Evolutionary conservation across 1,284 basidiomycete species (phyloP).

Genomic region (Ustilago bromivora): DNA sequence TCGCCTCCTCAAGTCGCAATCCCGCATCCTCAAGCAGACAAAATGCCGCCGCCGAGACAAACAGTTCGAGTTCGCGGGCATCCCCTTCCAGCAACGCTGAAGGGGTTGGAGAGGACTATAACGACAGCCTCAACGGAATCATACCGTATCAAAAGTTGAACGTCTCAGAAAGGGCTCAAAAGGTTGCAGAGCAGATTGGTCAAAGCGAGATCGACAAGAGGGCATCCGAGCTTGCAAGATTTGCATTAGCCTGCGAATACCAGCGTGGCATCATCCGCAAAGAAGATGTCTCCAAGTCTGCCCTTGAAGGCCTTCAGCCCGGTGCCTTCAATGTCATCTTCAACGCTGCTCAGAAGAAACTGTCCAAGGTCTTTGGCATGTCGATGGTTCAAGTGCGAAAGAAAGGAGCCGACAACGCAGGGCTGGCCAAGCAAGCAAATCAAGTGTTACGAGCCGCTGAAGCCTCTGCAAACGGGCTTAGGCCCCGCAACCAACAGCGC

Average conservation of each 20-base stretch:
- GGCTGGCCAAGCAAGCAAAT: conserved; percentile 34
- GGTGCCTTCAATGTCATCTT: conserved; percentile 53
- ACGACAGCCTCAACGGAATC: not conserved
- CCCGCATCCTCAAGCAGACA: conserved; percentile 12
- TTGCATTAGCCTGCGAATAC: conserved; percentile 57
- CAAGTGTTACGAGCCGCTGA: conserved; percentile 30
- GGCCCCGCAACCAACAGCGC: conserved; percentile 19
- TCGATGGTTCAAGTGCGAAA: conserved; percentile 57
- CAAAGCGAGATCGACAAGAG: conserved; percentile 47
- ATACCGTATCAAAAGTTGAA: conserved; percentile 14
- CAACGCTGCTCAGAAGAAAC: conserved; percentile 56
- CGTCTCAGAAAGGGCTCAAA: conserved; percentile 24
- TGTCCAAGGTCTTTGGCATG: conserved; percentile 50
- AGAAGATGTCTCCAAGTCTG: conserved; percentile 49
- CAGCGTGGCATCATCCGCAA: conserved; percentile 34
- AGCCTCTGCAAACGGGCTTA: conserved; percentile 31
- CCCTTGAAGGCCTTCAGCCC: conserved; percentile 25
- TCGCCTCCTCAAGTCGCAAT: conserved; percentile 21
- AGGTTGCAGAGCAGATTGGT: conserved; percentile 33
- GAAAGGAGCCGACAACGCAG: conserved; percentile 55
- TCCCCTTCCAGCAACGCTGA: not conserved
- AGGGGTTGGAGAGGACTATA: not conserved
- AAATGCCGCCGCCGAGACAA: conserved; percentile 5
- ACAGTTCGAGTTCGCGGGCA: not conserved
- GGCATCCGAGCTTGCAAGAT: conserved; percentile 52